Percentiles rank a stretch among this genome's conserved stretches.
phyloP scores from a whole-genome alignment of 768 basidiomycete genomes.

The Auricularia sp. region DNA sequence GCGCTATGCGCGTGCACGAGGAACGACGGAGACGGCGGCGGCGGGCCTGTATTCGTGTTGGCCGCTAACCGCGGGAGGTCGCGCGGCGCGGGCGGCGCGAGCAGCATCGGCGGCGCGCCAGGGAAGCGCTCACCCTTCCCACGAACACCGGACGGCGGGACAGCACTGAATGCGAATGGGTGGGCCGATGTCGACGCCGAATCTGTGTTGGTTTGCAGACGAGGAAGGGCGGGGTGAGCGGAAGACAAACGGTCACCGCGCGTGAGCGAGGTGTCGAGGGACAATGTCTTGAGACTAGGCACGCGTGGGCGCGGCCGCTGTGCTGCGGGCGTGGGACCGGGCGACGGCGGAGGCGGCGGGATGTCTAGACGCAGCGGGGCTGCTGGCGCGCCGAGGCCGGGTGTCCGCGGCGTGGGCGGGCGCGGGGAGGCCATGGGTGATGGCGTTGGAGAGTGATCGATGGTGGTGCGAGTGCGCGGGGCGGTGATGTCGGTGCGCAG shows the following conservation, averaged over 20 bases:
- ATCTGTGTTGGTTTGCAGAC: slow-evolving; percentile 31
- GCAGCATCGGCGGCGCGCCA: not conserved
- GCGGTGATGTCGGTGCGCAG: not conserved
- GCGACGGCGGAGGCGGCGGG: not conserved
- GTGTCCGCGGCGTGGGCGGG: not conserved
- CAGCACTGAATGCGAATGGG: slow-evolving; percentile 1
- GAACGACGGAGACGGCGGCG: no score
- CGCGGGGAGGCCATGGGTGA: not conserved
- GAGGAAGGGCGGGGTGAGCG: slow-evolving; percentile 47
- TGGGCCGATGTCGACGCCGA: slow-evolving; percentile 27
- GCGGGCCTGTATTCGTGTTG: no score
- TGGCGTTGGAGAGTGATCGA: not conserved
- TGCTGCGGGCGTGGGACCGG: slow-evolving; percentile 6
- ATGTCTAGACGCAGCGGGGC: not conserved
- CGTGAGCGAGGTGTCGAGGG: slow-evolving; percentile 43
- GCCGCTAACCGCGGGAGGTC: not conserved
- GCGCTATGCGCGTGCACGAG: no score
- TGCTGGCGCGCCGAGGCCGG: not conserved
- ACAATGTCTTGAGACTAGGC: slow-evolving; percentile 51
- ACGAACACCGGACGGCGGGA: not conserved
- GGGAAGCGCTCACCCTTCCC: not conserved
- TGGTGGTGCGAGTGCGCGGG: not conserved
- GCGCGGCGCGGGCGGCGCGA: not conserved
- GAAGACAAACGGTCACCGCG: slow-evolving; percentile 35
- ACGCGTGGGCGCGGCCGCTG: slow-evolving; percentile 42